Percentiles rank a stretch among this genome's conserved stretches.
These are phyloP conservation scores for Clitopilus passeckerianus DNA, from an alignment of 768 basidiomycete genomes.

Conservation along the genomic window DNA sequence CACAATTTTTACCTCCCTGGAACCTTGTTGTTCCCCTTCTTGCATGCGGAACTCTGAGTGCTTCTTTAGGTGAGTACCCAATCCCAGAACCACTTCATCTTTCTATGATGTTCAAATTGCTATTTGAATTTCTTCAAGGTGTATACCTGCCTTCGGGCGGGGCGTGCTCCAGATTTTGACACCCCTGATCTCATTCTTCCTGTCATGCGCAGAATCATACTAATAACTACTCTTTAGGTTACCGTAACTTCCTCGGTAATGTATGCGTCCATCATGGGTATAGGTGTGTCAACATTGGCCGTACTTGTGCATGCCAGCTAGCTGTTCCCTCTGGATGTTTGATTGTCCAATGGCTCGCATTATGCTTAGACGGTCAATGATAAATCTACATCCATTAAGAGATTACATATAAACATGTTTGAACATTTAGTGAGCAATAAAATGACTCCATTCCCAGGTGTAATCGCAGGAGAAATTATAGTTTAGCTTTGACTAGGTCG, in stretches of 20 bases:
- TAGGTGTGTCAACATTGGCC: too few relatives aligned
- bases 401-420: too few relatives aligned
- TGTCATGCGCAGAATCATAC: neutral
- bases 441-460: neutral
- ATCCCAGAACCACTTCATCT: neutral
- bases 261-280: too few relatives aligned
- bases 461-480: constrained; percentile 15
- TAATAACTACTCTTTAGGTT: constrained; percentile 1
- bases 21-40: constrained; percentile 45
- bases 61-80: constrained; percentile 10
- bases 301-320: too few relatives aligned
- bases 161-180: constrained; percentile 81
- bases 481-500: constrained; percentile 24
- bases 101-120: constrained; percentile 52
- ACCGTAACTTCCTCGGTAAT: too few relatives aligned
- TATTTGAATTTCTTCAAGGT: constrained; percentile 92
- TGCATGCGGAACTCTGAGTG: constrained; percentile 1
- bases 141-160: constrained; percentile 51
- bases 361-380: too few relatives aligned
- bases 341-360: too few relatives aligned
- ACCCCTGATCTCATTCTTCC: constrained; percentile 30
- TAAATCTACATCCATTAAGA: too few relatives aligned
- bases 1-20: constrained; percentile 49
- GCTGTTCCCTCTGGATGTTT: too few relatives aligned
- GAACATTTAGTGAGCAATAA: too few relatives aligned